phyloP scores from a whole-genome alignment of 257 asterid species.

The Ballota nigra region DNA sequence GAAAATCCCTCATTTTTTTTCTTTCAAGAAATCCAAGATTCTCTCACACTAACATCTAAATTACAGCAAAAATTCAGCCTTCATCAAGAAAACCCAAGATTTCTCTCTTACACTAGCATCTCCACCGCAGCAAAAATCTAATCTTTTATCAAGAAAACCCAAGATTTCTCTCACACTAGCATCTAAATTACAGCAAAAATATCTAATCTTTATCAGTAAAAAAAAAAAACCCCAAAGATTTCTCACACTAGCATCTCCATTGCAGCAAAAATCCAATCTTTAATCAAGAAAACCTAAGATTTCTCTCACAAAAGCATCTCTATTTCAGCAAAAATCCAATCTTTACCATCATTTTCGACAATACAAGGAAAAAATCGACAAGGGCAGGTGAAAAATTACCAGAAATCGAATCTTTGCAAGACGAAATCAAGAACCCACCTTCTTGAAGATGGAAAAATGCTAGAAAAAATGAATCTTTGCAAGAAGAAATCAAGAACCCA shows the following conservation, averaged over 20 bases:
- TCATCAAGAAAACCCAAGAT: too few species aligned
- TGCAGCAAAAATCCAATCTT: too few species aligned
- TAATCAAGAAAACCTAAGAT: constrained; percentile 23
- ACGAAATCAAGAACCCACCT: constrained; percentile 35
- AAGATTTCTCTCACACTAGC: neutral
- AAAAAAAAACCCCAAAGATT: too few species aligned
- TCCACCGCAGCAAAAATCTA: constrained; percentile 13
- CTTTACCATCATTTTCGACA: constrained; percentile 19
- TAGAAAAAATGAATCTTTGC: constrained; percentile 17
- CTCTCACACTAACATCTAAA: neutral
- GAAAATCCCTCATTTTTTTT: constrained; percentile 81
- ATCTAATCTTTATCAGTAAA: too few species aligned
- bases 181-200: too few species aligned
- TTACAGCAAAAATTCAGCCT: neutral
- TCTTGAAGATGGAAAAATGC: constrained; percentile 23
- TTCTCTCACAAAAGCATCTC: too few species aligned
- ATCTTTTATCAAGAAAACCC: constrained; percentile 17
- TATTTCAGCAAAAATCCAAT: constrained; percentile 20
- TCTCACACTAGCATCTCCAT: neutral
- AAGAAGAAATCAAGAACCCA: constrained; percentile 6
- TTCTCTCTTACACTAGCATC: neutral
- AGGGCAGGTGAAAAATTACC: constrained; percentile 31
- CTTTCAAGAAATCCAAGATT: constrained; percentile 19
- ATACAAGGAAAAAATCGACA: constrained; percentile 13
- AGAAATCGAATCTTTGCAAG: constrained; percentile 22